Percentiles rank a stretch among this genome's conserved stretches.
Conservation (phyloP, 192 early-diverging fungal species). For the Pilobolus umbonatus region DNA sequence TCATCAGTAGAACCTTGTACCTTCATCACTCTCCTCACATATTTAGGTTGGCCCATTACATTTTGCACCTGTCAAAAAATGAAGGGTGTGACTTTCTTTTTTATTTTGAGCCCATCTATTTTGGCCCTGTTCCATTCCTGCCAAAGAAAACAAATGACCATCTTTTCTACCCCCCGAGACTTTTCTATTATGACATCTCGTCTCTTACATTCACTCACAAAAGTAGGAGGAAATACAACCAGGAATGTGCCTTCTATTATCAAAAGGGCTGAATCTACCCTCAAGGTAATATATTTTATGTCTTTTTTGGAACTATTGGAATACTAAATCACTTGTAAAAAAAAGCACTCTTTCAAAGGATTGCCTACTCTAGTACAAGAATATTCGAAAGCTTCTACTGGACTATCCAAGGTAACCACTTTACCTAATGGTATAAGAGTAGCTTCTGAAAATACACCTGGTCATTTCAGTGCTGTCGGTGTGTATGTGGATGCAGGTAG, state of each 20-base stretch:
- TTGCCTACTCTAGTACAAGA: slow-evolving; percentile 30
- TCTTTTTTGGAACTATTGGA: background rate
- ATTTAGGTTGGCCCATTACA: too few relatives aligned
- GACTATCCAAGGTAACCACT: slow-evolving; percentile 57
- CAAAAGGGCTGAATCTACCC: background rate
- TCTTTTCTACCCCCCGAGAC: too few relatives aligned
- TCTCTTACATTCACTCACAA: background rate
- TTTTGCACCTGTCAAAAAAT: too few relatives aligned
- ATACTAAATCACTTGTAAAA: background rate
- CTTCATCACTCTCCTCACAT: too few relatives aligned
- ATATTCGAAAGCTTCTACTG: slow-evolving; percentile 33
- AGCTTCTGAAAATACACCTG: slow-evolving; percentile 72
- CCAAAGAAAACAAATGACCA: too few relatives aligned
- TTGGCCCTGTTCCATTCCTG: too few relatives aligned
- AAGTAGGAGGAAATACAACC: background rate
- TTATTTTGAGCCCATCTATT: too few relatives aligned
- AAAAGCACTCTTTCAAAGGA: background rate
- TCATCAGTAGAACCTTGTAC: too few relatives aligned
- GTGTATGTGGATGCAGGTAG: slow-evolving; percentile 90
- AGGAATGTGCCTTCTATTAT: background rate
- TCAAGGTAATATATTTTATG: background rate
- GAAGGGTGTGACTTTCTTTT: too few relatives aligned
- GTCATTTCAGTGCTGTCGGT: slow-evolving; percentile 88
- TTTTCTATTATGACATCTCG: slow-evolving; percentile 2
- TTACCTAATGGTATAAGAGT: slow-evolving; percentile 89